Evolutionary conservation across 768 basidiomycete species (phyloP).

Genomic region (Russula sp.): DNA sequence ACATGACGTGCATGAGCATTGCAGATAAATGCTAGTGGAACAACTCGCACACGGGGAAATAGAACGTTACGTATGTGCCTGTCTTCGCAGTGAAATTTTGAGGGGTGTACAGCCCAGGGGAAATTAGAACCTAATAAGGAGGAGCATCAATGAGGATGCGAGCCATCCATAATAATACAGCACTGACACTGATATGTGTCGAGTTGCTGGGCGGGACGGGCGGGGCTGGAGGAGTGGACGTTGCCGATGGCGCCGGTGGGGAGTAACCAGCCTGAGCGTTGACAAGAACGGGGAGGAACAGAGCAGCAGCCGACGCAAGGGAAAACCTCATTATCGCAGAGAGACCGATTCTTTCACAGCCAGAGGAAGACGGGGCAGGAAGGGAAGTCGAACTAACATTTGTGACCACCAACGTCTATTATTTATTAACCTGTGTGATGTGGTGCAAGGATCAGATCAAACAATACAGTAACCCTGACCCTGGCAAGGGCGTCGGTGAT

Average conservation of each 20-base stretch:
- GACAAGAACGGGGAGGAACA: slow-evolving; percentile 38
- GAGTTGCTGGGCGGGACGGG: no score
- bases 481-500: no score
- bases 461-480: no score
- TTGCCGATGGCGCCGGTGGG: slow-evolving; percentile 32
- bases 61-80: slow-evolving; percentile 53
- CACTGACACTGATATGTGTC: background rate
- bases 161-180: background rate
- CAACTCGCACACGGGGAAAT: slow-evolving; percentile 45
- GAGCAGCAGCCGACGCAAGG: slow-evolving; percentile 31
- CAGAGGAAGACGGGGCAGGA: background rate
- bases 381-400: background rate
- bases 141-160: background rate
- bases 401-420: background rate
- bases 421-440: background rate
- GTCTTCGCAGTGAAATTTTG: slow-evolving; percentile 47
- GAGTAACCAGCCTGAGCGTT: no score
- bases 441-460: background rate
- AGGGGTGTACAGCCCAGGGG: slow-evolving; percentile 43
- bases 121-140: slow-evolving; percentile 44
- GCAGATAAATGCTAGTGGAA: background rate
- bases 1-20: slow-evolving; percentile 9
- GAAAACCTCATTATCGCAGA: slow-evolving; percentile 37
- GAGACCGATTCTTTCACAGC: background rate
- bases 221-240: background rate